These are phyloP conservation scores for Xylaria sp. DNA, from an alignment of 2,329 filamentous ascomycete genomes.

Conservation along the genomic window DNA sequence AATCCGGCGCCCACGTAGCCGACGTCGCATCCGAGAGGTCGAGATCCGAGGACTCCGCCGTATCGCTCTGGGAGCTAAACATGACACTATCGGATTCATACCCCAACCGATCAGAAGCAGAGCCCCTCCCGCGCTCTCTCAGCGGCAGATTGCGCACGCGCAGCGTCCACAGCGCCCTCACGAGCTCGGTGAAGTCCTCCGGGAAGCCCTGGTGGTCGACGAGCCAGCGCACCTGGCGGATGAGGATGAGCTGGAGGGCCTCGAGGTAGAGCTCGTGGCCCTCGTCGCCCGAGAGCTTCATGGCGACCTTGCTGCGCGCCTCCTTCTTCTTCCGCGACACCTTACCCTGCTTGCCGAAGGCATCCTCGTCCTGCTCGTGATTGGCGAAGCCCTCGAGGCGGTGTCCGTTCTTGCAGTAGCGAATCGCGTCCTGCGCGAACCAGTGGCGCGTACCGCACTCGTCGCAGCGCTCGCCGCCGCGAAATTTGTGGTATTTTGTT, in stretches of 20 bases:
- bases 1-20: conserved; percentile 40
- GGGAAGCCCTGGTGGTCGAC: conserved; percentile 61
- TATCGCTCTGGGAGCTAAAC: conserved; percentile 55
- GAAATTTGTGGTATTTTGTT: conserved; percentile 46
- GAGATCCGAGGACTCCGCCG: conserved; percentile 28
- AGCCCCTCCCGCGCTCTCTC: conserved; percentile 30
- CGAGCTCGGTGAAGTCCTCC: conserved; percentile 68
- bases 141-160: conserved; percentile 55
- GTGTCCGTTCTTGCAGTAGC: conserved; percentile 77
- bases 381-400: conserved; percentile 63
- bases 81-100: conserved; percentile 31
- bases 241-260: conserved; percentile 75
- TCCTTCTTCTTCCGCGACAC: conserved; percentile 54
- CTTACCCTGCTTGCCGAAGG: conserved; percentile 57
- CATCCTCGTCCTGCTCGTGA: conserved; percentile 57
- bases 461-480: conserved; percentile 49
- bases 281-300: conserved; percentile 57
- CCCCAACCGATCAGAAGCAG: conserved; percentile 15
- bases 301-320: conserved; percentile 46
- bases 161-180: conserved; percentile 81
- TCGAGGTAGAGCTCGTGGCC: conserved; percentile 78
- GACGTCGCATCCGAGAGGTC: conserved; percentile 31
- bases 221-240: conserved; percentile 74
- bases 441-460: conserved; percentile 67
- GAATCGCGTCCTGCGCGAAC: conserved; percentile 68